These are phyloP conservation scores for Candida dajiaensis DNA, from an alignment of 805 yeast genomes.

Conservation along the genomic window DNA sequence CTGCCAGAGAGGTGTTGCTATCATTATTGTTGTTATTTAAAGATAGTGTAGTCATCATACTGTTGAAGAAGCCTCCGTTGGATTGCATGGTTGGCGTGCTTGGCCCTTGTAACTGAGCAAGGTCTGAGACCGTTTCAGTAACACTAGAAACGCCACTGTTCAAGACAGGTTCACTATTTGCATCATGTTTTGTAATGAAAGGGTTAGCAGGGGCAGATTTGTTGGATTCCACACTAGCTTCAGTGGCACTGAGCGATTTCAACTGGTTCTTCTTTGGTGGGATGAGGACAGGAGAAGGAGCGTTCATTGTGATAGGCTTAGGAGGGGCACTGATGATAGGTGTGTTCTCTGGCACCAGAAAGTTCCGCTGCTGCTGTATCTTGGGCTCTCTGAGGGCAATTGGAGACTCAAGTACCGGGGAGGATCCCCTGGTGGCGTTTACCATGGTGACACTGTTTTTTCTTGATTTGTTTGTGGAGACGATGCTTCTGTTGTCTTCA, in stretches of 20 bases:
- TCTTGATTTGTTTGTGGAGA: neutral
- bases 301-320: conserved; percentile 3
- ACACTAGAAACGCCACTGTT: conserved; percentile 18
- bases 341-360: neutral
- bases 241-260: neutral
- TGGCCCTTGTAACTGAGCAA: conserved; percentile 11
- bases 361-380: neutral
- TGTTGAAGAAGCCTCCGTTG: conserved; percentile 16
- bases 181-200: conserved; percentile 45
- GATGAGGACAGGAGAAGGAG: conserved; percentile 3
- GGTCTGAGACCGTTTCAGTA: conserved; percentile 12
- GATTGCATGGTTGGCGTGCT: conserved; percentile 12
- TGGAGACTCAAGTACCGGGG: neutral
- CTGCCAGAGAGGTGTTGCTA: neutral
- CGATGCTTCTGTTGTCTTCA: neutral
- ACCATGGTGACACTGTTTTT: neutral
- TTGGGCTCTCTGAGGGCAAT: neutral
- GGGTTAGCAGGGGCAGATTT: conserved; percentile 48
- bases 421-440: neutral
- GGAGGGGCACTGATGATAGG: conserved; percentile 7
- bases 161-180: conserved; percentile 24
- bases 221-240: conserved; percentile 1
- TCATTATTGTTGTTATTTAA: conserved; percentile 4
- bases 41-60: conserved; percentile 15
- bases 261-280: conserved; percentile 1